Percentiles rank a stretch among this genome's conserved stretches.
These are phyloP conservation scores for Monilinia laxa DNA, from an alignment of 2,329 filamentous ascomycete genomes.

Conservation along the genomic window DNA sequence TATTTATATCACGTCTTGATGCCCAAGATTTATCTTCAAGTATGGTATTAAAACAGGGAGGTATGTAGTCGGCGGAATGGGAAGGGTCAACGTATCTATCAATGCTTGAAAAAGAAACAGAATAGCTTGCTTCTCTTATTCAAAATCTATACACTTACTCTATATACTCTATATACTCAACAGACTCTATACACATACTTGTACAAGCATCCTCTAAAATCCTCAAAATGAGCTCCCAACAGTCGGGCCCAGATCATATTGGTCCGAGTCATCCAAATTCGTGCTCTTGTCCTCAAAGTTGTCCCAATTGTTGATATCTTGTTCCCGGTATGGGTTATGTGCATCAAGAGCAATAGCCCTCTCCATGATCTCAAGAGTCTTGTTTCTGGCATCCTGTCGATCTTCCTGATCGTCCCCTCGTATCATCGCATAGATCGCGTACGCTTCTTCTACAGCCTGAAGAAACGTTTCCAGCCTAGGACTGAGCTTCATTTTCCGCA, in stretches of 20 bases:
- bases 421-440: conserved; percentile 24
- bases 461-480: conserved; percentile 16
- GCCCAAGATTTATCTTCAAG: background rate
- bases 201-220: background rate
- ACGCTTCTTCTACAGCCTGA: conserved; percentile 26
- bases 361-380: conserved; percentile 35
- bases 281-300: background rate
- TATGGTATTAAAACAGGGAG: too few relatives aligned
- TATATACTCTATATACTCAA: background rate
- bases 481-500: background rate
- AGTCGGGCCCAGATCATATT: background rate
- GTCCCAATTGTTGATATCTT: conserved; percentile 6
- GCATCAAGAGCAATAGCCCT: conserved; percentile 32
- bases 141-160: conserved; percentile 12
- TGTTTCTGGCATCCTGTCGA: conserved; percentile 27
- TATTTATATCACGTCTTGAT: too few relatives aligned
- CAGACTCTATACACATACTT: background rate
- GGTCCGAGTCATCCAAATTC: background rate
- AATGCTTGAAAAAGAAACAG: background rate
- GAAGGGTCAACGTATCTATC: background rate
- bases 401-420: conserved; percentile 21
- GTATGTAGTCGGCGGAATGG: background rate
- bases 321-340: background rate
- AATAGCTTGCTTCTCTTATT: background rate
- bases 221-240: background rate